Percentiles rank a stretch among this genome's conserved stretches.
Evolutionary conservation across 2,329 filamentous ascomycete species (phyloP).

Genomic region (Dendrostoma leiphaemia): DNA sequence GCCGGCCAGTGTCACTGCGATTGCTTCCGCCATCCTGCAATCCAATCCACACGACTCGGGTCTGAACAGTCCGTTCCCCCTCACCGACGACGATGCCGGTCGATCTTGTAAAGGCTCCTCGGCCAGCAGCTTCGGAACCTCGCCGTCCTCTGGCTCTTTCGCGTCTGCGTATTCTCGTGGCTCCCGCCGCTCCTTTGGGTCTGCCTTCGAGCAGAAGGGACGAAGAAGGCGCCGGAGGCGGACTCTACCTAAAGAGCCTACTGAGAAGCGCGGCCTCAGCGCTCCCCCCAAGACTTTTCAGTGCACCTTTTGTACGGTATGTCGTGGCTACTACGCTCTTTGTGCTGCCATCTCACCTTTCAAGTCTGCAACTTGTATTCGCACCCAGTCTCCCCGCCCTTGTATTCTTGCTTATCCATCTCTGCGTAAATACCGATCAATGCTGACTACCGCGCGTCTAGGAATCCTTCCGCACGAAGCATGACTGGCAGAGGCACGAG

Average conservation of each 20-base stretch:
- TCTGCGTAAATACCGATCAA: background rate
- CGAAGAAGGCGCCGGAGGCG: conserved; percentile 50
- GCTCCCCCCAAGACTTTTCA: conserved; percentile 57
- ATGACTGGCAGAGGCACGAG: conserved; percentile 71
- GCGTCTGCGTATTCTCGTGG: conserved; percentile 58
- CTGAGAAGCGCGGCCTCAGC: conserved; percentile 34
- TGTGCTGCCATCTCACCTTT: background rate
- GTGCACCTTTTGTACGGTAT: conserved; percentile 63
- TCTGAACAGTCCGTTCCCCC: conserved; percentile 54
- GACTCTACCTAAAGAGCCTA: conserved; percentile 35
- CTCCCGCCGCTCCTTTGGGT: conserved; percentile 53
- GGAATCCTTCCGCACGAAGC: conserved; percentile 65
- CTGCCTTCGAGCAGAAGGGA: conserved; percentile 41
- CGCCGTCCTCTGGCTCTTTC: conserved; percentile 58
- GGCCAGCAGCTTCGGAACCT: conserved; percentile 59
- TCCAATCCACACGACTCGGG: conserved; percentile 54
- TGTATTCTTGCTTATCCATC: too few relatives aligned
- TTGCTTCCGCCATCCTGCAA: conserved; percentile 49
- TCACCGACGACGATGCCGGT: conserved; percentile 60
- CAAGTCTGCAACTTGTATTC: background rate
- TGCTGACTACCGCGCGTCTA: conserved; percentile 2
- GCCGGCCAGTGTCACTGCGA: conserved; percentile 57
- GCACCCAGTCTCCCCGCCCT: too few relatives aligned
- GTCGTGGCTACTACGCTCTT: background rate
- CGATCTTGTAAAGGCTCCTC: conserved; percentile 60